Conservation (phyloP, 2,329 filamentous ascomycete genomes). For the Pezicula radicicola region DNA sequence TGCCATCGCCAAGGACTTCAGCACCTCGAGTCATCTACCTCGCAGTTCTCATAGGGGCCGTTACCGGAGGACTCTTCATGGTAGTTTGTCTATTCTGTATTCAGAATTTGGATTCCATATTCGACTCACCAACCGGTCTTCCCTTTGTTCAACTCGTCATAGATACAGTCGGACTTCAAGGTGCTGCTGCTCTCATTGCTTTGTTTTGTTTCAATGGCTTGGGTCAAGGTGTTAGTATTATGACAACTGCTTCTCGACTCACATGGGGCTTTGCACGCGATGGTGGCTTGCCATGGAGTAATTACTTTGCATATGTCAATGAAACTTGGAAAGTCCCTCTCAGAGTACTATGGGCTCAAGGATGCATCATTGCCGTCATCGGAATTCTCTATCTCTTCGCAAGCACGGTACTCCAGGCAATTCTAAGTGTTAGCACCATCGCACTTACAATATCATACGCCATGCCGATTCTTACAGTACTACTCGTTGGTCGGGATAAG, state of each 20-base stretch:
- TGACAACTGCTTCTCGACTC: slow-evolving; percentile 49
- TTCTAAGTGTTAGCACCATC: slow-evolving; percentile 54
- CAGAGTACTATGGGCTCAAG: slow-evolving; percentile 50
- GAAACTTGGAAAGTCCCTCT: slow-evolving; percentile 48
- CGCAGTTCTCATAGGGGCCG: slow-evolving; percentile 45
- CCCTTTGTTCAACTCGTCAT: slow-evolving; percentile 48
- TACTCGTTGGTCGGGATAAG: slow-evolving; percentile 49
- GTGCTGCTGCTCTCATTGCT: slow-evolving; percentile 42
- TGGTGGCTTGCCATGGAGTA: slow-evolving; percentile 42
- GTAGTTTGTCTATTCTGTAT: slow-evolving; percentile 49
- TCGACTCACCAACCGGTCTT: slow-evolving; percentile 35
- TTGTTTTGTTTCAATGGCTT: slow-evolving; percentile 55
- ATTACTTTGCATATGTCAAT: slow-evolving; percentile 43
- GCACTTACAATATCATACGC: slow-evolving; percentile 50
- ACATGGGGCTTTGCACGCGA: slow-evolving; percentile 55
- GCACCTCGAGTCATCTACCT: slow-evolving; percentile 50
- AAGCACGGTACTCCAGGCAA: slow-evolving; percentile 48
- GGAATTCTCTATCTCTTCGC: slow-evolving; percentile 55
- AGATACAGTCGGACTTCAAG: slow-evolving; percentile 35
- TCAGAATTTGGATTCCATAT: slow-evolving; percentile 39
- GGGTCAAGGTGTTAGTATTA: slow-evolving; percentile 47
- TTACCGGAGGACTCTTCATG: slow-evolving; percentile 50
- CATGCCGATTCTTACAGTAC: slow-evolving; percentile 46
- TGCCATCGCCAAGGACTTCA: slow-evolving; percentile 47
- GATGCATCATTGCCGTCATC: slow-evolving; percentile 41